A percentile compares a stretch with the other conserved stretches of the same genome.
Conservation (phyloP, 176 grass and related monocot species). For the barley (Hordeum vulgare) region MorexV3_pseudomolecules_assembly NC_058522.1:352215593-352216092, state of each 20-base stretch:
- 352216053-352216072: slow-evolving; percentile 81
- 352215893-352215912: background rate
- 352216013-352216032: slow-evolving; percentile 1
- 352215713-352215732: too few species aligned
- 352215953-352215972: background rate
- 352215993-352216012: background rate
- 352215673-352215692: too few species aligned
- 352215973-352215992: background rate
- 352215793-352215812: background rate
- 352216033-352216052: slow-evolving; percentile 6
- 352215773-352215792: background rate
- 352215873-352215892: too few species aligned
- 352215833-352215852: slow-evolving; percentile 5
- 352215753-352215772: too few species aligned
- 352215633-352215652: too few species aligned
- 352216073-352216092: slow-evolving; percentile 67
- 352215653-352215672: too few species aligned
- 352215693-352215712: too few species aligned
- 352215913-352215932: background rate
- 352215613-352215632: too few species aligned
- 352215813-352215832: background rate
- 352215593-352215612: too few species aligned
- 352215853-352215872: background rate
- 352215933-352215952: background rate
- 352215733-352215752: too few species aligned